Conservation (phyloP, 805 yeast genomes). For the Tetrapisispora iriomotensis region DNA sequence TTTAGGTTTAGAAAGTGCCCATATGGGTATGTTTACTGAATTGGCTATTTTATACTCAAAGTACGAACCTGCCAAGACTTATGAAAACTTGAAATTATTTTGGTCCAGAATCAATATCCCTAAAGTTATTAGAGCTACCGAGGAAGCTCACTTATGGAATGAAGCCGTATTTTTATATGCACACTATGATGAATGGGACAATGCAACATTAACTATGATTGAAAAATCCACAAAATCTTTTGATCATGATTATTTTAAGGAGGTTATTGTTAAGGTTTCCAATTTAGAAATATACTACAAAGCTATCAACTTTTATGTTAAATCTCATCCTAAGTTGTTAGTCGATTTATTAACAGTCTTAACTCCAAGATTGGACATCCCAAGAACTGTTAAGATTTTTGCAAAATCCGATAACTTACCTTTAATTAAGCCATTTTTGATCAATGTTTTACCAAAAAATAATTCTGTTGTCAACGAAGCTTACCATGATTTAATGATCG, state of each 20-base stretch:
- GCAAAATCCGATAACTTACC: conserved; percentile 94
- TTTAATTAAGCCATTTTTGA: conserved; percentile 87
- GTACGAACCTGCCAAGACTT: conserved; percentile 79
- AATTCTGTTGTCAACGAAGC: conserved; percentile 87
- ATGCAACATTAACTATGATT: conserved; percentile 94
- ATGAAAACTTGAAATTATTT: conserved; percentile 94
- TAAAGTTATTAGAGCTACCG: conserved; percentile 89
- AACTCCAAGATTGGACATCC: conserved; percentile 83
- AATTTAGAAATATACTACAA: conserved; percentile 95
- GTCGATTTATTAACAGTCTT: conserved; percentile 78
- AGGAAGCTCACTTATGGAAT: conserved; percentile 89
- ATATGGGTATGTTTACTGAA: conserved; percentile 99
- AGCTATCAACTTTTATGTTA: conserved; percentile 89
- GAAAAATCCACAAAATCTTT: conserved; percentile 88
- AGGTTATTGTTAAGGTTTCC: conserved; percentile 86
- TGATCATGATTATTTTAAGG: conserved; percentile 91
- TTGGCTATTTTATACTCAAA: conserved; percentile 84
- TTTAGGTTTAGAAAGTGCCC: conserved; percentile 93
- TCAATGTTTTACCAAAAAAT: conserved; percentile 84
- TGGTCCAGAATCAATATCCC: conserved; percentile 98
- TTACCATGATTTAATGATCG: conserved; percentile 88
- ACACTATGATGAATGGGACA: conserved; percentile 99
- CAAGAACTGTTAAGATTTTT: conserved; percentile 91
- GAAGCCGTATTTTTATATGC: conserved; percentile 93
- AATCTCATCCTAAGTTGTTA: conserved; percentile 82